A percentile compares a stretch with the other conserved stretches of the same genome.
These are phyloP conservation scores for Kwoniella sp. DNA, from an alignment of 768 basidiomycete genomes.

Conservation along the genomic window DNA sequence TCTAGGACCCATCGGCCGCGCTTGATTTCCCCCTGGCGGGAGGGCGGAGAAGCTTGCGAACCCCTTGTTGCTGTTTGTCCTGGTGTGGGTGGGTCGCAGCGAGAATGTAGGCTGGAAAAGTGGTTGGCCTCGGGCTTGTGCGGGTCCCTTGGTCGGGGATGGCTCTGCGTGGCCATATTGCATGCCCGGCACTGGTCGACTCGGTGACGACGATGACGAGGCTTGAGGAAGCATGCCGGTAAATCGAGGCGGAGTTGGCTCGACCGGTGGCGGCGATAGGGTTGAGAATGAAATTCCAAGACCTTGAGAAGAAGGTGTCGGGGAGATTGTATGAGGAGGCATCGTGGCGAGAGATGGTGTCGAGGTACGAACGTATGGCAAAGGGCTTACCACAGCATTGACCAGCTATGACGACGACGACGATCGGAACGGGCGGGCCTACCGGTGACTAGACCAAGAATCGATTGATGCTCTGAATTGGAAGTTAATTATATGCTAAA, in stretches of 20 bases:
- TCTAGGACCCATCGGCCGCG: slow-evolving; percentile 28
- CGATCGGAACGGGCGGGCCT: not conserved
- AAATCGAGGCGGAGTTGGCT: slow-evolving; percentile 12
- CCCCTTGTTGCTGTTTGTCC: slow-evolving; percentile 20
- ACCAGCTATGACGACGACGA: not conserved
- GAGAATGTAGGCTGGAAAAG: slow-evolving; percentile 37
- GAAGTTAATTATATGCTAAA: not conserved
- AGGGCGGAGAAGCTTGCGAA: slow-evolving; percentile 39
- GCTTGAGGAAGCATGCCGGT: slow-evolving; percentile 15
- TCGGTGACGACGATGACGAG: slow-evolving; percentile 4
- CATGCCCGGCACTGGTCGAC: slow-evolving; percentile 1
- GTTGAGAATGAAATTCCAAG: slow-evolving; percentile 45
- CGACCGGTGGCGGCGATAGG: slow-evolving; percentile 34
- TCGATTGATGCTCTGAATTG: not conserved
- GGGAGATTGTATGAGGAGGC: slow-evolving; percentile 37
- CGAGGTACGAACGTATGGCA: not conserved
- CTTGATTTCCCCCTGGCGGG: slow-evolving; percentile 17
- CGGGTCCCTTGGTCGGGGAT: slow-evolving; percentile 8
- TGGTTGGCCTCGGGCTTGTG: slow-evolving; percentile 3
- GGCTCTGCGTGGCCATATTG: slow-evolving; percentile 8
- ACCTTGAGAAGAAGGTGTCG: slow-evolving; percentile 33
- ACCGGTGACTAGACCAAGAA: not conserved
- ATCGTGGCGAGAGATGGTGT: not conserved
- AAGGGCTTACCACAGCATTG: not conserved
- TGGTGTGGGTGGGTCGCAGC: slow-evolving; percentile 41